These are phyloP conservation scores for Scedosporium dehoogii DNA, from an alignment of 2,329 filamentous ascomycete species.

Conservation along the genomic window DNA sequence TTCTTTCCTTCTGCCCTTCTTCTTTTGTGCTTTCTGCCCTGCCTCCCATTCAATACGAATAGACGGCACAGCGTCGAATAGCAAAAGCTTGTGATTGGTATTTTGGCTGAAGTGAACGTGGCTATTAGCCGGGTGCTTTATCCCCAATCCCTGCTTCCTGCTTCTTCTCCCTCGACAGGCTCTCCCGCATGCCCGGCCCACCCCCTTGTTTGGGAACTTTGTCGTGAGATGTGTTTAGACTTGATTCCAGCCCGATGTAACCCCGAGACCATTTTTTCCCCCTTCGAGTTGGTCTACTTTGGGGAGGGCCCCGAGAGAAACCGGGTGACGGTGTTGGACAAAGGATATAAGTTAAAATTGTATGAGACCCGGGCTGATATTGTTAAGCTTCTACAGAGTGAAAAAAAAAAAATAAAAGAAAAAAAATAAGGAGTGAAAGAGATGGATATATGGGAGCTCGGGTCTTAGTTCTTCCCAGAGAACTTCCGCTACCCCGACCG, in stretches of 20 bases:
- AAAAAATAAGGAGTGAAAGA: no score
- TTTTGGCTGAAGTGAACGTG: background rate
- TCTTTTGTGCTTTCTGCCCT: background rate
- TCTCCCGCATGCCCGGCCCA: background rate
- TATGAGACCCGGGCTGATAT: no score
- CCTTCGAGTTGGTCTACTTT: background rate
- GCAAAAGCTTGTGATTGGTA: background rate
- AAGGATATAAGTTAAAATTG: background rate
- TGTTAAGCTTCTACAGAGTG: no score
- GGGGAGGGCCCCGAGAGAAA: background rate
- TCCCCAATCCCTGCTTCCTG: background rate
- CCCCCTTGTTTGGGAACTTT: slow-evolving; percentile 1
- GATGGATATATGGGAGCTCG: background rate
- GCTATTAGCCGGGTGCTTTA: background rate
- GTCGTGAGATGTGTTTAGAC: background rate
- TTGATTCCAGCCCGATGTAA: background rate
- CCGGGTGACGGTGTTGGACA: background rate
- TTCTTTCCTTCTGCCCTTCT: background rate
- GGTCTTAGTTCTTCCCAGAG: background rate
- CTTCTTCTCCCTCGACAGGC: background rate
- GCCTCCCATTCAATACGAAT: background rate
- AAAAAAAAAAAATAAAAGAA: no score
- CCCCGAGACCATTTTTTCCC: background rate
- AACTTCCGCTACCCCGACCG: background rate
- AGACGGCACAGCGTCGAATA: background rate